These are phyloP conservation scores for Blastobotrys apis DNA, from an alignment of 1,139 yeast species.

Conservation along the genomic window DNA sequence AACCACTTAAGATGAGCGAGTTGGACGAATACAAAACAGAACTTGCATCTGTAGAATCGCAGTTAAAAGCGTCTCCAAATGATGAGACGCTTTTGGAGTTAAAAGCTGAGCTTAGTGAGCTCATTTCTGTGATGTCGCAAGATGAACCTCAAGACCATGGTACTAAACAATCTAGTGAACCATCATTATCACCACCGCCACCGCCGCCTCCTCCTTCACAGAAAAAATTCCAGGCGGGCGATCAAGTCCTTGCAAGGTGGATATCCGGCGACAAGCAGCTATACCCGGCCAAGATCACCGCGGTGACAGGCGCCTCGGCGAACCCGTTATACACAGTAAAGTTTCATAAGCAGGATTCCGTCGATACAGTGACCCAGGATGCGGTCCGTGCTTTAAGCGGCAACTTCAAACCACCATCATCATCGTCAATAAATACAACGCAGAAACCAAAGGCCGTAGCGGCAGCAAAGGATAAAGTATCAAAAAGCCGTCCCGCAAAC, in stretches of 20 bases:
- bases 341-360: conserved; percentile 23
- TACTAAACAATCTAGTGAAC: no score
- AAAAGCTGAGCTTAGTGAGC: conserved; percentile 33
- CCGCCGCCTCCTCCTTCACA: no score
- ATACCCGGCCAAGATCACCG: conserved; percentile 29
- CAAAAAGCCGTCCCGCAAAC: not conserved
- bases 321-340: conserved; percentile 31
- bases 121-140: conserved; percentile 30
- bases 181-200: no score
- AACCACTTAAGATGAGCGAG: conserved; percentile 21
- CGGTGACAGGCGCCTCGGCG: conserved; percentile 30
- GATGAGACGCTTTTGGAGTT: conserved; percentile 32
- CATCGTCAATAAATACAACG: not conserved
- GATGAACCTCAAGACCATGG: conserved; percentile 2
- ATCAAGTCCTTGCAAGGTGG: conserved; percentile 29
- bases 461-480: not conserved
- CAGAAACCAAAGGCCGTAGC: not conserved
- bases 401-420: not conserved
- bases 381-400: conserved; percentile 14
- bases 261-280: conserved; percentile 30
- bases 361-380: conserved; percentile 28
- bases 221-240: conserved; percentile 26
- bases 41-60: conserved; percentile 32
- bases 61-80: conserved; percentile 31
- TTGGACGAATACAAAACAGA: conserved; percentile 35